Percentiles rank a stretch among this genome's conserved stretches.
These are phyloP conservation scores for Solanum commersonii DNA, from an alignment of 257 asterid species.

Conservation along the genomic window DNA sequence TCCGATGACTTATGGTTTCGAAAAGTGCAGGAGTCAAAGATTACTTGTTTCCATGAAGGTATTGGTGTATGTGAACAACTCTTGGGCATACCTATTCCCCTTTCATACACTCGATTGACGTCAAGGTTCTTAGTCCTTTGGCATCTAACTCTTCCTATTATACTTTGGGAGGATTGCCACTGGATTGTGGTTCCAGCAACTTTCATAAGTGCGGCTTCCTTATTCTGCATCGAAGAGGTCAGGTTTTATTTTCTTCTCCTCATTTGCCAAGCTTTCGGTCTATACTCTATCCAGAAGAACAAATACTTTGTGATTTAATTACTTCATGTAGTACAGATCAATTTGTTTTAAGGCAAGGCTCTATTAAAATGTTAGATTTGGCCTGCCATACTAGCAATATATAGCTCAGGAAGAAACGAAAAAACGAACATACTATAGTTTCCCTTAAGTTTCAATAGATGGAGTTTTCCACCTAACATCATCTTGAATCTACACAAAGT, in stretches of 20 bases:
- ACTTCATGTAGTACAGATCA: not conserved
- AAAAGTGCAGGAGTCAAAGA: constrained; percentile 65
- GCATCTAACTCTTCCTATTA: constrained; percentile 93
- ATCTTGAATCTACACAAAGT: not conserved
- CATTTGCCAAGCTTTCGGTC: not conserved
- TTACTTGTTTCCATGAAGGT: constrained; percentile 77
- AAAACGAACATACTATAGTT: not conserved
- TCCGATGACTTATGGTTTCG: not conserved
- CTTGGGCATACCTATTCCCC: constrained; percentile 79
- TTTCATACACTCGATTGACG: constrained; percentile 87
- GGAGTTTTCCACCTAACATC: not conserved
- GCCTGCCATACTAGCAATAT: not conserved
- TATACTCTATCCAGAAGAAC: not conserved
- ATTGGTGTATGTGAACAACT: constrained; percentile 83
- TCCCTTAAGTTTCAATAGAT: not conserved
- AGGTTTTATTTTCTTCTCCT: not conserved
- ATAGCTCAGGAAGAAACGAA: not conserved
- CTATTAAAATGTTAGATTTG: not conserved
- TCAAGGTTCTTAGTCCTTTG: constrained; percentile 95
- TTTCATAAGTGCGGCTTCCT: constrained; percentile 85
- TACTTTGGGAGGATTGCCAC: constrained; percentile 95
- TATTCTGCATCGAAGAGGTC: constrained; percentile 95
- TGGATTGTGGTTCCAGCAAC: constrained; percentile 99
- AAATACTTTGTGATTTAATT: not conserved
- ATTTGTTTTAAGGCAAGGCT: not conserved